phyloP scores from a whole-genome alignment of 148 eudicot genomes.

The Oxyria digyna region DNA sequence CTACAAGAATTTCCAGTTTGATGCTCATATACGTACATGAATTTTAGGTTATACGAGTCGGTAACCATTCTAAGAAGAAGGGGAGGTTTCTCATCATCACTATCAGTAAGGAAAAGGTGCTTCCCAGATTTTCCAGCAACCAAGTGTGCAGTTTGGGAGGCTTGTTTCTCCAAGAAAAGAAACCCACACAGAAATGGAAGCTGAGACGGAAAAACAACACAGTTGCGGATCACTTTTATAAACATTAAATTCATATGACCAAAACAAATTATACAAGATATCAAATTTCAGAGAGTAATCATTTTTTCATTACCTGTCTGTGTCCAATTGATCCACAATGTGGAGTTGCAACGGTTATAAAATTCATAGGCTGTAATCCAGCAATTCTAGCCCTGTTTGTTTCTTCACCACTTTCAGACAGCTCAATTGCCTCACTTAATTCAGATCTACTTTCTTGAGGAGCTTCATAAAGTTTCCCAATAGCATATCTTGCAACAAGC shows the following conservation, averaged over 20 bases:
- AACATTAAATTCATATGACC: no score
- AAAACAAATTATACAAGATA: neutral
- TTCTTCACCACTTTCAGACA: constrained; percentile 14
- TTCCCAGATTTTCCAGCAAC: constrained; percentile 87
- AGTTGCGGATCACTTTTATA: no score
- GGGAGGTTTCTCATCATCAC: constrained; percentile 59
- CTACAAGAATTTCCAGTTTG: neutral
- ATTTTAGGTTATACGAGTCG: constrained; percentile 56
- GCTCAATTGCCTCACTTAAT: constrained; percentile 12
- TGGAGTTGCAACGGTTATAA: constrained; percentile 84
- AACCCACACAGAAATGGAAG: constrained; percentile 87
- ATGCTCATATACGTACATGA: constrained; percentile 30
- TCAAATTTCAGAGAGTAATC: neutral
- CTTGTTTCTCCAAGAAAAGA: constrained; percentile 64
- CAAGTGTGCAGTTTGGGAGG: constrained; percentile 76
- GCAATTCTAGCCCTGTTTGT: constrained; percentile 40
- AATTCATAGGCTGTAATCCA: constrained; percentile 76
- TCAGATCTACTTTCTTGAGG: constrained; percentile 5
- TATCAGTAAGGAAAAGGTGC: constrained; percentile 79
- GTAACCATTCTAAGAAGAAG: constrained; percentile 79
- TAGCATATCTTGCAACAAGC: constrained; percentile 81
- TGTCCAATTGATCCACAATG: constrained; percentile 90
- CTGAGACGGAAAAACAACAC: constrained; percentile 16
- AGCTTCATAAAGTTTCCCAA: constrained; percentile 54
- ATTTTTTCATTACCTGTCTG: constrained; percentile 44